Evolutionary conservation across 2,329 filamentous ascomycete genomes (phyloP).

Genomic region (Penicillium digitatum): DNA sequence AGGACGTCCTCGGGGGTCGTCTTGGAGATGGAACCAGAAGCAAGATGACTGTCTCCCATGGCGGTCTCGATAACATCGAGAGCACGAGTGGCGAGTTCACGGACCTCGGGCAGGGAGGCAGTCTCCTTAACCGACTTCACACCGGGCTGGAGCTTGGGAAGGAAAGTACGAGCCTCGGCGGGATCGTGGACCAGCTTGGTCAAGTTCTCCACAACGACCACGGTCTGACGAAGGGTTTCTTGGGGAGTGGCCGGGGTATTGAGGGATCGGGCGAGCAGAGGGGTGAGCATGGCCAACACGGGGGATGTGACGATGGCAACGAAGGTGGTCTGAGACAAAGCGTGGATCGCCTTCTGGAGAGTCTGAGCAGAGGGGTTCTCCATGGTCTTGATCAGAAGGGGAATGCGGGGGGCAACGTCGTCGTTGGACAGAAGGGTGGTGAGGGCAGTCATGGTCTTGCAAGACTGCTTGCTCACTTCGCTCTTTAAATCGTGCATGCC

Average conservation of each 20-base stretch:
- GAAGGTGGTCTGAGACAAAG: constrained; percentile 96
- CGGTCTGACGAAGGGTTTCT: constrained; percentile 91
- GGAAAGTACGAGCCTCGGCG: constrained; percentile 87
- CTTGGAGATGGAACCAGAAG: constrained; percentile 57
- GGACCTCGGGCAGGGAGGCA: constrained; percentile 89
- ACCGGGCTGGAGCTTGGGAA: constrained; percentile 91
- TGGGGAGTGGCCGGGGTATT: constrained; percentile 88
- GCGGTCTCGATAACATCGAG: constrained; percentile 86
- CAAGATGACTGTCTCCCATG: constrained; percentile 67
- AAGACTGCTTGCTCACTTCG: constrained; percentile 79
- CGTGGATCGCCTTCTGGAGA: constrained; percentile 93
- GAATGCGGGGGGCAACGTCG: constrained; percentile 88
- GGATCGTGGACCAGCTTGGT: constrained; percentile 97
- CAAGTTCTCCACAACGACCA: constrained; percentile 95
- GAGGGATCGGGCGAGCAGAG: constrained; percentile 86
- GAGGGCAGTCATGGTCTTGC: constrained; percentile 85
- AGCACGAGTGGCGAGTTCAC: constrained; percentile 79
- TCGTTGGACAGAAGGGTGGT: constrained; percentile 92
- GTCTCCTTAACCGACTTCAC: constrained; percentile 83
- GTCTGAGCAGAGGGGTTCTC: constrained; percentile 85
- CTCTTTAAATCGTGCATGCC: constrained; percentile 96
- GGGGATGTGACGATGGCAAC: constrained; percentile 94
- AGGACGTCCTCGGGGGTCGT: constrained; percentile 66
- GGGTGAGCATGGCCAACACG: constrained; percentile 88
- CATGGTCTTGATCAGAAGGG: constrained; percentile 89